Evolutionary conservation across 345 rosid genomes (phyloP).

Genomic region (Brassica nigra): DNA sequence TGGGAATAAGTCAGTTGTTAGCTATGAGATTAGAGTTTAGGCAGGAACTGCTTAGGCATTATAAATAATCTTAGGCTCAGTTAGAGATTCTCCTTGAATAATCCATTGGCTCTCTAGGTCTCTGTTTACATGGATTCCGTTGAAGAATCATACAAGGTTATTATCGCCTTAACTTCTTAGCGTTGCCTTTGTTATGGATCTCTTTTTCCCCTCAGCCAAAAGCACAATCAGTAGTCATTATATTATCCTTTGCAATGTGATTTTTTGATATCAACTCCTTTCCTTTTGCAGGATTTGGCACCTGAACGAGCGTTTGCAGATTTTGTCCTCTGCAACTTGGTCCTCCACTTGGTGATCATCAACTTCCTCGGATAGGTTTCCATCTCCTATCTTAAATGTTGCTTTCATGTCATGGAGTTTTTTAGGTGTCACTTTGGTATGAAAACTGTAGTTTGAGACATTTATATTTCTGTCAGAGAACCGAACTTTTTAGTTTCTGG

Average conservation of each 20-base stretch:
- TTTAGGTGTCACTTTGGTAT: slow-evolving; percentile 21
- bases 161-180: neutral
- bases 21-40: neutral
- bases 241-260: neutral
- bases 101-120: neutral
- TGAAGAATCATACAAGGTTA: neutral
- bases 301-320: slow-evolving; percentile 90
- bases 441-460: slow-evolving; percentile 24
- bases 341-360: slow-evolving; percentile 87
- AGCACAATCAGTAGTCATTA: neutral
- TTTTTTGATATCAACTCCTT: neutral
- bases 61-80: neutral
- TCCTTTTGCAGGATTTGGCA: slow-evolving; percentile 54
- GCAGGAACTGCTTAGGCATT: neutral
- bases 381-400: slow-evolving; percentile 10
- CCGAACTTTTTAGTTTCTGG: neutral
- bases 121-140: neutral
- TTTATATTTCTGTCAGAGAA: slow-evolving; percentile 4
- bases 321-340: slow-evolving; percentile 85
- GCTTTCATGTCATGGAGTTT: slow-evolving; percentile 3
- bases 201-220: neutral
- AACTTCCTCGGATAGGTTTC: slow-evolving; percentile 64
- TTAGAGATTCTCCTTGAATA: neutral
- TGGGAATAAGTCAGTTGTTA: neutral
- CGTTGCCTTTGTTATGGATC: neutral